Evolutionary conservation across 768 basidiomycete genomes (phyloP), one percentile per base, ranked within the genome.

Genomic region (Russula sp.): DNA sequence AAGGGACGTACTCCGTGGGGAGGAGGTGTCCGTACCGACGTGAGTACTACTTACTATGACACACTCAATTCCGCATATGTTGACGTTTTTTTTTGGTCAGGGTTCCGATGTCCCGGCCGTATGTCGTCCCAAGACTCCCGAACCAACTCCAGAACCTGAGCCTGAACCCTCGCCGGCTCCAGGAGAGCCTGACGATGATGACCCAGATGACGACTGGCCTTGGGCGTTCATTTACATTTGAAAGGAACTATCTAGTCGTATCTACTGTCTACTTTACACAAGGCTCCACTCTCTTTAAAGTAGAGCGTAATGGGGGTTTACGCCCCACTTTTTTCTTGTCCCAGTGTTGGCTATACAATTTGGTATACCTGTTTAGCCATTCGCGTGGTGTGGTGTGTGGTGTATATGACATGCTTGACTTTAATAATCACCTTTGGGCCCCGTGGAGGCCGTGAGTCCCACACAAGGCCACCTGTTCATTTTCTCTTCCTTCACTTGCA

Each of bases 1-100:
- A 75, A 81, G 35, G 88, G 90, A 55, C 76, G 81, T 61, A 91
- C 90, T 8, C 93, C 93, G 18, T 97, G 94, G 94, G 94, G 94
- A 69, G 92, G 93, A 81, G 94, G 93, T 61, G 75, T 90, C 56
- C 81, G 94, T 64, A 79, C 78, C 18, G 82, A 93, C 67, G 89
- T 80, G 69, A 65, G 75, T 68, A 32, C 42, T 51, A 16, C 1
- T 50, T 7, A 14, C 0, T n/a, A 3, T 13, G 3, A 35, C 34
- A 3, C 1, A 3, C n/a, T 5, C n/a, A 5, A n/a, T 35, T 5
- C 14, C 10, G 18, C 13, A 3, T 20, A 3, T 11, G 29, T 20
- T 45, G 42, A n/a, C 46, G 7, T 4, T 7, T 29, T 7, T 11
- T 46, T 61, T 32, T 49, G 53, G 53, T 9, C 56, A 83, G 74